Conservation (phyloP, 768 basidiomycete species). For the Lentinula raphanica region DNA sequence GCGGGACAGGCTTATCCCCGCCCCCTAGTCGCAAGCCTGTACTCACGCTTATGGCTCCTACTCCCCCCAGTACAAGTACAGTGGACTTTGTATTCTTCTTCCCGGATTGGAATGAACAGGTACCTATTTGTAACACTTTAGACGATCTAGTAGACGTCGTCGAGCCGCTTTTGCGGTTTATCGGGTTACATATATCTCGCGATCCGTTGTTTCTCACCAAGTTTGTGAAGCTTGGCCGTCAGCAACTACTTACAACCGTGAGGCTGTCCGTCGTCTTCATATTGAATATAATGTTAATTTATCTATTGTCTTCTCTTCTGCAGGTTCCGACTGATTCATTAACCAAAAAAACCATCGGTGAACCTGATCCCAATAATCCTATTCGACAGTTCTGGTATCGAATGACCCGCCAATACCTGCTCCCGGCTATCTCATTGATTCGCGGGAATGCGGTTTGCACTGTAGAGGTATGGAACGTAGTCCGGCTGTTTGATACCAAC, state of each 20-base stretch:
- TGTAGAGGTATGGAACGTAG: slow-evolving; percentile 88
- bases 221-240: slow-evolving; percentile 71
- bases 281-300: not conserved
- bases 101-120: slow-evolving; percentile 69
- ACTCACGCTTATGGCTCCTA: slow-evolving; percentile 75
- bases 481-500: slow-evolving; percentile 72
- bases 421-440: slow-evolving; percentile 84
- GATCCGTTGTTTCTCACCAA: slow-evolving; percentile 75
- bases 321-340: slow-evolving; percentile 50
- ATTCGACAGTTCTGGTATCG: slow-evolving; percentile 80
- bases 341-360: slow-evolving; percentile 54
- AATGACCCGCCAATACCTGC: slow-evolving; percentile 70
- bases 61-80: slow-evolving; percentile 69
- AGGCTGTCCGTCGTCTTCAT: slow-evolving; percentile 6
- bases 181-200: slow-evolving; percentile 77
- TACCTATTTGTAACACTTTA: slow-evolving; percentile 51
- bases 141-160: slow-evolving; percentile 67
- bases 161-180: slow-evolving; percentile 73
- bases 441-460: slow-evolving; percentile 84
- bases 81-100: slow-evolving; percentile 90
- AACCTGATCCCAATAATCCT: slow-evolving; percentile 53
- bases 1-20: slow-evolving; percentile 46
- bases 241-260: slow-evolving; percentile 55
- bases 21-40: slow-evolving; percentile 55
- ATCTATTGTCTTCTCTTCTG: not conserved